These are phyloP conservation scores for Clarireedia paspali DNA, from an alignment of 2,329 filamentous ascomycete species.

Conservation along the genomic window DNA sequence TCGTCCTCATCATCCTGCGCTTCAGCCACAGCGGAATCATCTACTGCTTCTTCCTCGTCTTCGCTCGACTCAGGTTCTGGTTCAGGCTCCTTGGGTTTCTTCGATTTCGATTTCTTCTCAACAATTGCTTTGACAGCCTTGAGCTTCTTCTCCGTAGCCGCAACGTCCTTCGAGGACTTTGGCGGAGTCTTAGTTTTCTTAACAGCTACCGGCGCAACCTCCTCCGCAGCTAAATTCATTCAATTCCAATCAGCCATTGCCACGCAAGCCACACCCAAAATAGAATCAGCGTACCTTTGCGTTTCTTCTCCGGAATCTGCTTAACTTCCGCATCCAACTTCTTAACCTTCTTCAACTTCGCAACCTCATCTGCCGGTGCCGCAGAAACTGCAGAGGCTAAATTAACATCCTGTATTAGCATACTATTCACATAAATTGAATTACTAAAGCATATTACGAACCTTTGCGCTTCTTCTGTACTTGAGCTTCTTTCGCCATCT, in stretches of 20 bases:
- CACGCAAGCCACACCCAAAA: background rate
- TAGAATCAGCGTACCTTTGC: constrained; percentile 24
- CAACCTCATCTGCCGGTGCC: constrained; percentile 29
- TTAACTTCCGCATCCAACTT: constrained; percentile 24
- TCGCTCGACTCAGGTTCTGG: constrained; percentile 1
- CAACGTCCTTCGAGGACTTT: constrained; percentile 19
- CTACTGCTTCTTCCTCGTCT: background rate
- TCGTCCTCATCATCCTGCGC: constrained; percentile 14
- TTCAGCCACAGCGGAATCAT: constrained; percentile 13
- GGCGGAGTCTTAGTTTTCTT: constrained; percentile 29
- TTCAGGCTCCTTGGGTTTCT: constrained; percentile 12
- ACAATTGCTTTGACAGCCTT: constrained; percentile 14
- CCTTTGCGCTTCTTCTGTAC: constrained; percentile 41
- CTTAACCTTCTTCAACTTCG: constrained; percentile 33
- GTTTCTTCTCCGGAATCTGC: constrained; percentile 25
- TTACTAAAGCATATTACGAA: constrained; percentile 17
- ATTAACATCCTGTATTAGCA: background rate
- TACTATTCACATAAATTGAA: background rate
- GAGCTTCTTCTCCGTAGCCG: constrained; percentile 16
- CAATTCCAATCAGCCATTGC: background rate
- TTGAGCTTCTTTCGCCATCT: background rate
- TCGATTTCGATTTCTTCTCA: constrained; percentile 17
- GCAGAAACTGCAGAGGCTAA: constrained; percentile 26
- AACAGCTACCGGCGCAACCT: constrained; percentile 22
- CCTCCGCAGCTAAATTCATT: constrained; percentile 23